Percentiles rank a stretch among this genome's conserved stretches.
Conservation (phyloP, 2,329 filamentous ascomycete genomes). For the Colletotrichum simmondsii region DNA sequence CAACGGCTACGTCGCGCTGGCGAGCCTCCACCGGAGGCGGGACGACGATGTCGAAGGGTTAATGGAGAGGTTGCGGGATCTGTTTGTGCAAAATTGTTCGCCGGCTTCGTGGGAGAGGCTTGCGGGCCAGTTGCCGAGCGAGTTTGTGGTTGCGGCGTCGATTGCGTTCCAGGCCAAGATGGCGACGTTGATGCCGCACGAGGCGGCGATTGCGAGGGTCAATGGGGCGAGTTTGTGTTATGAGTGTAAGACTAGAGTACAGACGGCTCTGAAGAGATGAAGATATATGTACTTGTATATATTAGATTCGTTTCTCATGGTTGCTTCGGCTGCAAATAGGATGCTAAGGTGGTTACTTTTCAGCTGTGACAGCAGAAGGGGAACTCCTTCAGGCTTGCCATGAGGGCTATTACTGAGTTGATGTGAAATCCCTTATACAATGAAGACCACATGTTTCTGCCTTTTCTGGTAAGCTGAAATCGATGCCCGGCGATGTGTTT, state of each 20-base stretch:
- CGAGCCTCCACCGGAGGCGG: conserved; percentile 7
- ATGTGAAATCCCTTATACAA: too few species aligned
- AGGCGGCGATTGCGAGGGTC: conserved; percentile 27
- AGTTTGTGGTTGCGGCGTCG: conserved; percentile 19
- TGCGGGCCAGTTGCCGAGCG: conserved; percentile 7
- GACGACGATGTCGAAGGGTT: conserved; percentile 15
- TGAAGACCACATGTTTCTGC: too few species aligned
- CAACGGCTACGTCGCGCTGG: conserved; percentile 20
- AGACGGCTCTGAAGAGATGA: conserved; percentile 7
- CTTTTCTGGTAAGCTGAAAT: too few species aligned
- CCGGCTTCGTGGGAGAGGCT: conserved; percentile 14
- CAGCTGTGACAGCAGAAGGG: neutral
- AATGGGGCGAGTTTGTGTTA: conserved; percentile 27
- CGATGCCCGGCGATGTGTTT: too few species aligned
- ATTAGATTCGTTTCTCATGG: too few species aligned
- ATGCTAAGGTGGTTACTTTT: neutral
- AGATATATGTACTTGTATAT: neutral
- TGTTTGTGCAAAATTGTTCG: conserved; percentile 19
- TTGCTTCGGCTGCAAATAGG: too few species aligned
- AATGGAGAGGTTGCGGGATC: neutral
- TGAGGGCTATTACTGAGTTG: neutral
- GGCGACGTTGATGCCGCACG: conserved; percentile 17
- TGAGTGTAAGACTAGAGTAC: conserved; percentile 30
- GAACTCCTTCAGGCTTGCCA: neutral
- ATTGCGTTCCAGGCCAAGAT: conserved; percentile 29